Conservation (phyloP, 345 rosid genomes). For the Gossypium thurberi region DNA sequence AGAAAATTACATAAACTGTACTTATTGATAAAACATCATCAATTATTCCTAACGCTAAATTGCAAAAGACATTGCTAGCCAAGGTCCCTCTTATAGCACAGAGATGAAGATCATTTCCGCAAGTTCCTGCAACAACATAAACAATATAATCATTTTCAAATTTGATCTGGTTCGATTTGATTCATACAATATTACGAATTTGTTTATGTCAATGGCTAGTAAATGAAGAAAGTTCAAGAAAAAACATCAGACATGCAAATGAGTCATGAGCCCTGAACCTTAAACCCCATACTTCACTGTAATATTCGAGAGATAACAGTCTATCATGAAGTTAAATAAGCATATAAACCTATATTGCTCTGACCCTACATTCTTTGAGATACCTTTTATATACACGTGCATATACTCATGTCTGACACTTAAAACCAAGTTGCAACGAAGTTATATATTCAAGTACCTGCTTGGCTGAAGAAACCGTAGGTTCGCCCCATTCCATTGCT, state of each 20-base stretch:
- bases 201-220: not conserved
- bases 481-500: constrained; percentile 79
- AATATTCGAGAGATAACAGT: not conserved
- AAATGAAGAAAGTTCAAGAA: not conserved
- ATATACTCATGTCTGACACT: not conserved
- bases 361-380: not conserved
- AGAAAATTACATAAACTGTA: not conserved
- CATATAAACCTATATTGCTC: too few relatives aligned
- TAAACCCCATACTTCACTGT: not conserved
- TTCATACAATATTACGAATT: not conserved
- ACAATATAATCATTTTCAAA: constrained; percentile 5
- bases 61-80: not conserved
- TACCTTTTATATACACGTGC: not conserved
- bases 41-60: not conserved
- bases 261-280: too few relatives aligned
- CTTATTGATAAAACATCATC: not conserved
- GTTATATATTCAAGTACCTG: constrained; percentile 48
- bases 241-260: not conserved
- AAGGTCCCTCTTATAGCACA: constrained; percentile 17
- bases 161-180: not conserved
- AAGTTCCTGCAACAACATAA: constrained; percentile 57
- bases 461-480: constrained; percentile 81
- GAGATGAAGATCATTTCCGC: constrained; percentile 92
- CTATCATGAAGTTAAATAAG: not conserved
- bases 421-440: not conserved